Evolutionary conservation across 331 rosid species (phyloP).

Genomic region (Quercus phellos): DNA sequence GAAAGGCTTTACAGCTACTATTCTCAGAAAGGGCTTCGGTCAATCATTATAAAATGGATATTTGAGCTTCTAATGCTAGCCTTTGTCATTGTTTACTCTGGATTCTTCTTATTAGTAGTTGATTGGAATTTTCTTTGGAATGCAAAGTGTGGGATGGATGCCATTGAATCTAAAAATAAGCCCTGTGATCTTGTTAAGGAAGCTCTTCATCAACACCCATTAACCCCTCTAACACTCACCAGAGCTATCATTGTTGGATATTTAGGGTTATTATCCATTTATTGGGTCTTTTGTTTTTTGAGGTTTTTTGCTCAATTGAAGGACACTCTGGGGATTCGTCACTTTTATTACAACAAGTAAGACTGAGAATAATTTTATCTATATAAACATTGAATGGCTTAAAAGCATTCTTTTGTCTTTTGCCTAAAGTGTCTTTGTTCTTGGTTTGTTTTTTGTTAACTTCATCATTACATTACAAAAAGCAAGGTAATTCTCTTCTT

Average conservation of each 20-base stretch:
- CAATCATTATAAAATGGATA: constrained; percentile 83
- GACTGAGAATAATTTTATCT: constrained; percentile 3
- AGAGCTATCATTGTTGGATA: constrained; percentile 83
- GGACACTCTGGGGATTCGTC: constrained; percentile 66
- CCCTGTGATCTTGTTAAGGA: constrained; percentile 91
- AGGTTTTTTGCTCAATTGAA: constrained; percentile 84
- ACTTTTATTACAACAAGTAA: constrained; percentile 73
- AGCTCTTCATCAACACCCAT: constrained; percentile 73
- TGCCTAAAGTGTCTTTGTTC: neutral
- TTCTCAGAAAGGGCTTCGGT: constrained; percentile 92
- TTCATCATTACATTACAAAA: neutral
- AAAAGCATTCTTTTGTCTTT: neutral
- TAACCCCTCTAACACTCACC: constrained; percentile 69
- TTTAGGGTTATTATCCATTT: constrained; percentile 79
- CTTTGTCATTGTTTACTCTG: constrained; percentile 83
- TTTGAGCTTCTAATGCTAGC: constrained; percentile 87
- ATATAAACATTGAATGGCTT: neutral
- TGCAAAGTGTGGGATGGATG: constrained; percentile 97
- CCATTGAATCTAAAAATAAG: constrained; percentile 81
- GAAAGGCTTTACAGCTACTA: constrained; percentile 88
- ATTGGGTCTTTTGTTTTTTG: constrained; percentile 87
- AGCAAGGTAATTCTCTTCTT: constrained; percentile 16
- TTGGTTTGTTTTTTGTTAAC: neutral
- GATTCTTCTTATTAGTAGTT: constrained; percentile 70
- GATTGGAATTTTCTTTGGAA: constrained; percentile 96